phyloP scores from a whole-genome alignment of 176 grass and related monocot species.

The Ensete glaucum region DNA sequence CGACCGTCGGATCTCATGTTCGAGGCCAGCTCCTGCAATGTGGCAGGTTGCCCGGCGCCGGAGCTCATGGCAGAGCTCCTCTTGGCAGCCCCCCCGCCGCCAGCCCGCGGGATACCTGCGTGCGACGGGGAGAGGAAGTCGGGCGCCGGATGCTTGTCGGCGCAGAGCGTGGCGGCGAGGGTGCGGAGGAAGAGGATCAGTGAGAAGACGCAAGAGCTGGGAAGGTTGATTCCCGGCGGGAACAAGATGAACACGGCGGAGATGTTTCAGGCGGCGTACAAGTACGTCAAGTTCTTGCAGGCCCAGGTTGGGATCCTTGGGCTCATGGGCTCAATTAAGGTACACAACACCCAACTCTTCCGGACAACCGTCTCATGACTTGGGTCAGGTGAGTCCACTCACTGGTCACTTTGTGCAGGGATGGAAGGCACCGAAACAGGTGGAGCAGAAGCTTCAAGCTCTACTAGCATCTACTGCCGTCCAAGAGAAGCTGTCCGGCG shows the following conservation, averaged over 20 bases:
- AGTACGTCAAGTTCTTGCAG: constrained; percentile 66
- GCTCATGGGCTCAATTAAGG: constrained; percentile 41
- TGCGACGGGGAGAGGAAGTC: not conserved
- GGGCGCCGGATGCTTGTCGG: constrained; percentile 9
- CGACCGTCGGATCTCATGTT: not conserved
- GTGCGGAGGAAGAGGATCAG: constrained; percentile 67
- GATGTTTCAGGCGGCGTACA: constrained; percentile 55
- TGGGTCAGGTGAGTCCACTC: not conserved
- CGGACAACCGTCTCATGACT: not conserved
- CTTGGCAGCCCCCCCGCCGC: not conserved
- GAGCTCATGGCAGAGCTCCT: not conserved
- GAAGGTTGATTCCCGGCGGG: constrained; percentile 55
- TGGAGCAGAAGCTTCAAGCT: constrained; percentile 27
- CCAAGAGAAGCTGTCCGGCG: constrained; percentile 46
- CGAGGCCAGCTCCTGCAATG: not conserved
- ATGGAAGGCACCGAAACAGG: constrained; percentile 17
- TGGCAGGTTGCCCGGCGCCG: no score
- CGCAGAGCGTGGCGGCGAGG: constrained; percentile 43
- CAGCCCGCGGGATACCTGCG: not conserved
- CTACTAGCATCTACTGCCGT: constrained; percentile 30
- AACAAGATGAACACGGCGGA: constrained; percentile 64
- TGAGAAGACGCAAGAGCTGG: constrained; percentile 66
- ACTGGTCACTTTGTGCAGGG: constrained; percentile 4
- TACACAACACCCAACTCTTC: constrained; percentile 6
- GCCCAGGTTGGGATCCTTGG: constrained; percentile 69